Conservation (phyloP, 2,329 filamentous ascomycete genomes). For the Cucurbitaria berberidis region DNA sequence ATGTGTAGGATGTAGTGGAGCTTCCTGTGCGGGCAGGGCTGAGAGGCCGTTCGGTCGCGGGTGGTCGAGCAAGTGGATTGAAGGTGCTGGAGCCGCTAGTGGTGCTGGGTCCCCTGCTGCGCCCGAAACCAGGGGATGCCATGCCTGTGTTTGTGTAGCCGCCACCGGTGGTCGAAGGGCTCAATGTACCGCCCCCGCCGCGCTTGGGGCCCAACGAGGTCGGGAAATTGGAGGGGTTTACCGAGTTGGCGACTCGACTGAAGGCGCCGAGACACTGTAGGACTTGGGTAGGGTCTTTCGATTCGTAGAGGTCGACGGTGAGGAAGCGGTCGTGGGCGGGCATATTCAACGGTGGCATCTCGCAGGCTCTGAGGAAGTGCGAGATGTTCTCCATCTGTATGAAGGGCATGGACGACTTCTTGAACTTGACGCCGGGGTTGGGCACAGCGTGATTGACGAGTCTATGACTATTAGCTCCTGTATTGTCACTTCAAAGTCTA, state of each 20-base stretch:
- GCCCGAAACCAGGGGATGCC: conserved; percentile 37
- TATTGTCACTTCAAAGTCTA: not conserved
- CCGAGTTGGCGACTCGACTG: conserved; percentile 79
- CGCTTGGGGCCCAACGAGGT: conserved; percentile 76
- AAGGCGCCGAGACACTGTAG: conserved; percentile 91
- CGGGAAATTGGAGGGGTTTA: conserved; percentile 77
- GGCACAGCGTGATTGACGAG: conserved; percentile 82
- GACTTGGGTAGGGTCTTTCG: conserved; percentile 95
- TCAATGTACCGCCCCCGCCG: conserved; percentile 54
- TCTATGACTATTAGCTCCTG: conserved; percentile 53
- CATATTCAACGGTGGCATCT: conserved; percentile 81
- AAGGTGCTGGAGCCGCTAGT: conserved; percentile 53
- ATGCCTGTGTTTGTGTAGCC: conserved; percentile 31
- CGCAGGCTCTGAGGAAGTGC: conserved; percentile 89
- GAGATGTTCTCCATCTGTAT: conserved; percentile 99
- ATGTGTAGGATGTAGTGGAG: conserved; percentile 65
- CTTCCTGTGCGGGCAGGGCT: conserved; percentile 57
- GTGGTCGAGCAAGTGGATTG: conserved; percentile 50
- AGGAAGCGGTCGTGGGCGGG: conserved; percentile 95
- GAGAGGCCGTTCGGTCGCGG: conserved; percentile 46
- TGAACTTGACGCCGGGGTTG: conserved; percentile 83
- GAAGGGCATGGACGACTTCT: conserved; percentile 93
- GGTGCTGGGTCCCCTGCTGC: conserved; percentile 55
- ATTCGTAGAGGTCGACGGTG: conserved; percentile 94
- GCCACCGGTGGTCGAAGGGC: conserved; percentile 39